Percentiles rank a stretch among this genome's conserved stretches.
phyloP scores from a whole-genome alignment of 257 asterid genomes.

The Henckelia pumila region DNA sequence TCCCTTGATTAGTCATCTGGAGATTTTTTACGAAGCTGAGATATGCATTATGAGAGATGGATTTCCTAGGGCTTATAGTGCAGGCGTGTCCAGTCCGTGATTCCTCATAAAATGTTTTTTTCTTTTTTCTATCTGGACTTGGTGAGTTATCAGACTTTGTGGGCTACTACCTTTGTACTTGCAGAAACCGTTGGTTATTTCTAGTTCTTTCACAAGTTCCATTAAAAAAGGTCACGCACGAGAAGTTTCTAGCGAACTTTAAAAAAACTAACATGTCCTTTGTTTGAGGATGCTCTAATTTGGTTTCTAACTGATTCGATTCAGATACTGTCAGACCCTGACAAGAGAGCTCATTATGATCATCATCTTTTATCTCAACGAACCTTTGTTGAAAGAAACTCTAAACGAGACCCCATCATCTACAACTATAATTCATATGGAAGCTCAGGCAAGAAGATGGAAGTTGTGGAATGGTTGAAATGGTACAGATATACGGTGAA shows the following conservation, averaged over 20 bases:
- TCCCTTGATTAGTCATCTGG: background rate
- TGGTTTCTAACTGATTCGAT: slow-evolving; percentile 27
- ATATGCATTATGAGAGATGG: slow-evolving; percentile 1
- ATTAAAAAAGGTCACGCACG: slow-evolving; percentile 11
- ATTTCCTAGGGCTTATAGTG: background rate
- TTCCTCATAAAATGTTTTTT: background rate
- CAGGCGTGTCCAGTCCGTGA: background rate
- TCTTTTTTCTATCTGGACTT: slow-evolving; percentile 3
- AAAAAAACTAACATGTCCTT: slow-evolving; percentile 2
- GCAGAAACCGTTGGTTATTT: background rate
- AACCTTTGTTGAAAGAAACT: slow-evolving; percentile 32
- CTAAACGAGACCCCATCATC: slow-evolving; percentile 40
- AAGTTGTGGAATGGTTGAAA: slow-evolving; percentile 91
- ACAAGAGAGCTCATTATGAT: slow-evolving; percentile 83
- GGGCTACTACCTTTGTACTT: background rate
- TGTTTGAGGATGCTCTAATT: slow-evolving; percentile 12
- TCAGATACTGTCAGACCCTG: slow-evolving; percentile 85
- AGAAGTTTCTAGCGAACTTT: slow-evolving; percentile 16
- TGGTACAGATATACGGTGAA: slow-evolving; percentile 80
- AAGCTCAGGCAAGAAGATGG: slow-evolving; percentile 54
- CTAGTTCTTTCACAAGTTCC: slow-evolving; percentile 12
- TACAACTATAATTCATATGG: slow-evolving; percentile 45
- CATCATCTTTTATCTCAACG: slow-evolving; percentile 54
- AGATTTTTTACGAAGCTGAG: background rate
- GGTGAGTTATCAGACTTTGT: background rate